phyloP scores from a whole-genome alignment of 257 asterid species.

The Rubia yunnanensis region DNA sequence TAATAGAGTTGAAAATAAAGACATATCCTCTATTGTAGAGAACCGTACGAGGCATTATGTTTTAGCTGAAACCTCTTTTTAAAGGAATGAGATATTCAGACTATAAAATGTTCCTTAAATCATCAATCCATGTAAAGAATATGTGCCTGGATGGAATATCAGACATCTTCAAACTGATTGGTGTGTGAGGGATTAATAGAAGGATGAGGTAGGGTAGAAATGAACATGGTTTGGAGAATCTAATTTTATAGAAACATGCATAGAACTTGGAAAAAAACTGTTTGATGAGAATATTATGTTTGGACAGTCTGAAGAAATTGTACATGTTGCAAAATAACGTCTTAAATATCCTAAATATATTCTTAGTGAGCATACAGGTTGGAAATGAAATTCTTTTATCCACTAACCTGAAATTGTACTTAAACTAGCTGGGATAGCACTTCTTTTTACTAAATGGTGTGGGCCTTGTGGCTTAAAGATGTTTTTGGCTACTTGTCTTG shows the following conservation, averaged over 20 bases:
- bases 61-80: neutral
- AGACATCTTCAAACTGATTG: neutral
- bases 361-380: neutral
- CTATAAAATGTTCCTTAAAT: neutral
- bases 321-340: neutral
- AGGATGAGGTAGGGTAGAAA: neutral
- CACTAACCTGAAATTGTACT: neutral
- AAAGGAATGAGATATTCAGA: neutral
- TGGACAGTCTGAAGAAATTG: neutral
- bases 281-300: neutral
- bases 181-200: neutral
- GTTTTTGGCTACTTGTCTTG: neutral
- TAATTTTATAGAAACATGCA: neutral
- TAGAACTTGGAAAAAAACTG: neutral
- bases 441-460: neutral
- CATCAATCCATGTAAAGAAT: neutral
- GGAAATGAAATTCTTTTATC: neutral
- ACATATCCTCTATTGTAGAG: neutral
- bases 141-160: neutral
- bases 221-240: neutral
- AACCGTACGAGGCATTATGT: too few species aligned
- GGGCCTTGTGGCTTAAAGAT: neutral
- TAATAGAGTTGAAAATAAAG: neutral
- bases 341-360: neutral
- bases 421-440: neutral